These are phyloP conservation scores for Cladorrhinum sp. DNA, from an alignment of 2,329 filamentous ascomycete genomes.

Conservation along the genomic window DNA sequence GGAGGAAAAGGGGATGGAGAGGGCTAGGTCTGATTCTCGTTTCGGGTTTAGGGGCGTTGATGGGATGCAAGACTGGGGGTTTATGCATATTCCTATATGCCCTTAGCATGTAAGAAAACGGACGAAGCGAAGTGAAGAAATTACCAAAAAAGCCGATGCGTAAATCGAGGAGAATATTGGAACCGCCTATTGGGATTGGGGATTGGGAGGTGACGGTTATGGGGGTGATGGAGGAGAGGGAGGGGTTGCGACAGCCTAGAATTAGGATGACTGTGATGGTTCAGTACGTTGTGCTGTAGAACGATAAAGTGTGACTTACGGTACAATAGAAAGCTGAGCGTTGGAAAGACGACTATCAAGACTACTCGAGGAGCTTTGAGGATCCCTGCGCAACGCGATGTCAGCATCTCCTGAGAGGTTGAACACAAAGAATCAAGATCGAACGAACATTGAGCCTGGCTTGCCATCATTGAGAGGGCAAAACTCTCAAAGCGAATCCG, in stretches of 20 bases:
- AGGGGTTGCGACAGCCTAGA: conserved; percentile 20
- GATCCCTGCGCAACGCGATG: conserved; percentile 15
- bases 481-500: not conserved
- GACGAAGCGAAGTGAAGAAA: not conserved
- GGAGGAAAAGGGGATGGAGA: conserved; percentile 3
- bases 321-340: conserved; percentile 22
- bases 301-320: conserved; percentile 12
- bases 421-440: not conserved
- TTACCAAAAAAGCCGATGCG: conserved; percentile 24
- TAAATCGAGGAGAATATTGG: conserved; percentile 16
- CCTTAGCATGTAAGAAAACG: not conserved
- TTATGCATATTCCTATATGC: conserved; percentile 23
- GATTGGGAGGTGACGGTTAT: conserved; percentile 17
- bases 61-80: conserved; percentile 15
- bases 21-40: conserved; percentile 12
- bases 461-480: conserved; percentile 13
- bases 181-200: conserved; percentile 16
- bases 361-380: conserved; percentile 24
- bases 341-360: conserved; percentile 21
- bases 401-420: conserved; percentile 1
- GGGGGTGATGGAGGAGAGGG: conserved; percentile 20
- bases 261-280: conserved; percentile 19
- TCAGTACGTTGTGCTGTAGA: too few species aligned
- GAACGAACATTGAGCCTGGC: not conserved
- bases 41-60: conserved; percentile 16